Percentiles rank a stretch among this genome's conserved stretches.
These are phyloP conservation scores for Pythium scleroteichum DNA, from an alignment of 352 stramenopile genomes.

Conservation along the genomic window DNA sequence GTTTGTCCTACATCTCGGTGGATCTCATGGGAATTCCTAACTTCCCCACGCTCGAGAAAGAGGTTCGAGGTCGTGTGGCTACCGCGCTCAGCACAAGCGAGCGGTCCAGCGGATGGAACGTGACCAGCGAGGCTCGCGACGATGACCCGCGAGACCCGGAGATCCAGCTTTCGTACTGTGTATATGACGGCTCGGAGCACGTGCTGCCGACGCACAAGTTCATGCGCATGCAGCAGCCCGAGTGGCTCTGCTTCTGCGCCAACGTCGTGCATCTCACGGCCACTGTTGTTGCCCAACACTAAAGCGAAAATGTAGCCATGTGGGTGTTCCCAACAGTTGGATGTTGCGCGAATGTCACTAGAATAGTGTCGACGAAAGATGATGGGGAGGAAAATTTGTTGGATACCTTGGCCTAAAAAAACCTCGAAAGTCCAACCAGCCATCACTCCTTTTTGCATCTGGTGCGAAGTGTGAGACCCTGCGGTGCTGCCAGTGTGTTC, in stretches of 20 bases:
- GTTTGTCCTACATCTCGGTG: slow-evolving; percentile 36
- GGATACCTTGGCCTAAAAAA: slow-evolving; percentile 8
- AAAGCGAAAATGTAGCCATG: slow-evolving; percentile 23
- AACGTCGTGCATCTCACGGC: slow-evolving; percentile 64
- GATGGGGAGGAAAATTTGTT: slow-evolving; percentile 6
- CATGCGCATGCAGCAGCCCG: slow-evolving; percentile 5
- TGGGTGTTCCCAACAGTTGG: neutral
- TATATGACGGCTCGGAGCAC: slow-evolving; percentile 30
- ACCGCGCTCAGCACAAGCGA: slow-evolving; percentile 31
- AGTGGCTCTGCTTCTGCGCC: slow-evolving; percentile 71
- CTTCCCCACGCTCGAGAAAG: slow-evolving; percentile 41
- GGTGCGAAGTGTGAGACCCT: slow-evolving; percentile 13
- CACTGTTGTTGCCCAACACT: slow-evolving; percentile 16
- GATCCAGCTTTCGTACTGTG: slow-evolving; percentile 55
- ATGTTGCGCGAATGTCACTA: slow-evolving; percentile 17
- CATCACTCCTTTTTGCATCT: neutral
- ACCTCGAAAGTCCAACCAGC: slow-evolving; percentile 11
- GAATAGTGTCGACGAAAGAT: slow-evolving; percentile 7
- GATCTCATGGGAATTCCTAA: slow-evolving; percentile 46
- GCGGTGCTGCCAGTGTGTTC: slow-evolving; percentile 9
- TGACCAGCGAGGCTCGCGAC: slow-evolving; percentile 25
- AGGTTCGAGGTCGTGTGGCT: slow-evolving; percentile 39
- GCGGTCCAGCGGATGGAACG: slow-evolving; percentile 21
- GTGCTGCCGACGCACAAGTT: slow-evolving; percentile 22
- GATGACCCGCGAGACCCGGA: slow-evolving; percentile 27